Evolutionary conservation across 345 rosid species (phyloP), one percentile per base, ranked within the genome.

Genomic region (Linum tenue): DNA sequence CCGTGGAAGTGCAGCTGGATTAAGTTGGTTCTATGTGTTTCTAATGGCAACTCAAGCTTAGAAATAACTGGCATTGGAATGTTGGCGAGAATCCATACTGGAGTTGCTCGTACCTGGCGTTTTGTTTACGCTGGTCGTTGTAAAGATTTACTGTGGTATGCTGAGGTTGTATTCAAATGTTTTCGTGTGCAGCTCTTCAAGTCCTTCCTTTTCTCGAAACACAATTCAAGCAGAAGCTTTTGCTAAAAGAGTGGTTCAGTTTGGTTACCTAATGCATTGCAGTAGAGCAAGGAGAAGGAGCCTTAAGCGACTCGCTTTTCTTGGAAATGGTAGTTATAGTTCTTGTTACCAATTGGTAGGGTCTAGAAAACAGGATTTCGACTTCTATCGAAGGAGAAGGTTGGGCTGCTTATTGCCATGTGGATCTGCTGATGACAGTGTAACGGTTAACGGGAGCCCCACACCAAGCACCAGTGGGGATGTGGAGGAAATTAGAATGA

Each of bases 381-480:
- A 67, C 62, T 63, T 55, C 67, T 68, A 55, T 64, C 78, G 74
- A 69, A 48, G 86, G 15, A 78, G 80, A 77, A 84, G 78, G 77
- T 58, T 56, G 5, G 66, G 75, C 60, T 68, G 39, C 39, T 56
- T 73, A 53, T 60, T 56, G 55, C 84, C 78, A 66, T 73, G 73
- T 72, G 87, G 91, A 39, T 80, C 97, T 78, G 67, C 86, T 31
- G 92, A 88, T 67, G 97, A 90, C 31, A 85, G 95, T 63, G 86
- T 85, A 37, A 77, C 85, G 73, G 86, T 90, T 77, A 85, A 88
- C 64, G 95, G 88, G 37, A 82, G 70, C 70, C 73, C 76, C 7
- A 79, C 77, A 55, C 64, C 87, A 39, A 76, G 86, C 73, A 62
- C 77, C 57, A 70, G 58, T 53, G 68, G 75, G 48, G 80, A 84